A percentile compares a stretch with the other conserved stretches of the same genome.
phyloP scores from a whole-genome alignment of 768 basidiomycete species.

The Suillus placidus region DNA sequence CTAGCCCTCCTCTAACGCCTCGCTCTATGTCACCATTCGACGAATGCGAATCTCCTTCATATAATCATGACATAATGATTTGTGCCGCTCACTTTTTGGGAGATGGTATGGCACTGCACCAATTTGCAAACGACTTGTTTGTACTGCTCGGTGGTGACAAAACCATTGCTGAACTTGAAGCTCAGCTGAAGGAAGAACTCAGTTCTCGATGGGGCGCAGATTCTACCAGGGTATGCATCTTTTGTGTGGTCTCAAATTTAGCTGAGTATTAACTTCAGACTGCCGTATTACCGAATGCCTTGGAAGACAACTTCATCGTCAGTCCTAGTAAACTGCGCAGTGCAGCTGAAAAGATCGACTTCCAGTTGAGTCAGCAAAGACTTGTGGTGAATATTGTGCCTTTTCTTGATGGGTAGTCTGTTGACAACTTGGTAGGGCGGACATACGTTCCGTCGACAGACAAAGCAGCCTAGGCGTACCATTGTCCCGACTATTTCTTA shows the following conservation, averaged over 20 bases:
- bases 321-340: slow-evolving; percentile 42
- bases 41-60: slow-evolving; percentile 22
- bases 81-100: slow-evolving; percentile 82
- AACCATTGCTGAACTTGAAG: slow-evolving; percentile 33
- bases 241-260: slow-evolving; percentile 10
- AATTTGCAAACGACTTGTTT: slow-evolving; percentile 82
- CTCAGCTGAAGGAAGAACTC: slow-evolving; percentile 38
- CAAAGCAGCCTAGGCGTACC: slow-evolving; percentile 53
- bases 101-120: slow-evolving; percentile 86
- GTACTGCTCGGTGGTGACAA: slow-evolving; percentile 50
- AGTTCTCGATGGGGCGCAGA: slow-evolving; percentile 28
- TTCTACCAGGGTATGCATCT: slow-evolving; percentile 16
- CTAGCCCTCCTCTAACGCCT: slow-evolving; percentile 39
- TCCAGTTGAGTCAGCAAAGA: slow-evolving; percentile 52
- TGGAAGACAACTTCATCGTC: slow-evolving; percentile 54
- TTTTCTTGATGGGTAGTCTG: slow-evolving; percentile 2
- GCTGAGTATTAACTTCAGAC: slow-evolving; percentile 14
- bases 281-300: slow-evolving; percentile 41
- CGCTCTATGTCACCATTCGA: slow-evolving; percentile 16
- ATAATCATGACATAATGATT: slow-evolving; percentile 64
- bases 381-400: slow-evolving; percentile 48
- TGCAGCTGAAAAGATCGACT: slow-evolving; percentile 58
- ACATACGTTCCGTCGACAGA: slow-evolving; percentile 64
- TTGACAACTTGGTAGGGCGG: slow-evolving; percentile 53
- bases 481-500: slow-evolving; percentile 71